Evolutionary conservation across 192 early-diverging fungal species (phyloP).

Genomic region (Chytriomyces sp.): DNA sequence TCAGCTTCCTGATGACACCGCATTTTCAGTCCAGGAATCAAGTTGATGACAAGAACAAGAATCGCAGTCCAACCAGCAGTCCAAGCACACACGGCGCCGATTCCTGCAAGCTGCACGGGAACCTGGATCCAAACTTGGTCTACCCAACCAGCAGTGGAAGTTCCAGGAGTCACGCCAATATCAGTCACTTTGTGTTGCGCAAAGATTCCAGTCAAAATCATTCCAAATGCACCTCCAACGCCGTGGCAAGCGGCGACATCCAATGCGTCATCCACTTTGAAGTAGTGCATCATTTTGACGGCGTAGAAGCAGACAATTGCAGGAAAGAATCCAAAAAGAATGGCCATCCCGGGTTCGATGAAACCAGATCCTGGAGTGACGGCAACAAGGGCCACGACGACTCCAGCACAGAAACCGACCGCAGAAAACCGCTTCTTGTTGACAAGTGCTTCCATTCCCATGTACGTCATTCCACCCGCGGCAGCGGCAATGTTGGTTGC

Average conservation of each 20-base stretch:
- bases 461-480: slow-evolving; percentile 82
- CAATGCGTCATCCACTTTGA: slow-evolving; percentile 54
- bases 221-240: slow-evolving; percentile 81
- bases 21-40: slow-evolving; percentile 74
- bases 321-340: slow-evolving; percentile 37
- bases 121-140: slow-evolving; percentile 84
- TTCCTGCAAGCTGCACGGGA: slow-evolving; percentile 75
- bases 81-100: slow-evolving; percentile 72
- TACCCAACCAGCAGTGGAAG: slow-evolving; percentile 74
- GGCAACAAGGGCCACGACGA: slow-evolving; percentile 89
- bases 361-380: slow-evolving; percentile 94
- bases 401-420: slow-evolving; percentile 94
- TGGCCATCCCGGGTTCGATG: slow-evolving; percentile 74
- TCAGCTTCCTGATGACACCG: slow-evolving; percentile 64
- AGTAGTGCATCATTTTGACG: slow-evolving; percentile 1
- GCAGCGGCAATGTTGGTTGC: slow-evolving; percentile 89
- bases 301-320: slow-evolving; percentile 25
- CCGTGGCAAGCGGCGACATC: slow-evolving; percentile 91
- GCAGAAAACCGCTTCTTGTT: slow-evolving; percentile 79
- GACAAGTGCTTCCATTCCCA: slow-evolving; percentile 73
- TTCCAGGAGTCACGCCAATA: slow-evolving; percentile 55
- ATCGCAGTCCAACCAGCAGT: slow-evolving; percentile 77
- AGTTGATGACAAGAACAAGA: slow-evolving; percentile 73
- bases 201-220: slow-evolving; percentile 85
- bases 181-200: slow-evolving; percentile 72